Evolutionary conservation across 2,329 filamentous ascomycete genomes (phyloP), one percentile per base, ranked within the genome.

Genomic region (Allantophomopsis lycopodina): DNA sequence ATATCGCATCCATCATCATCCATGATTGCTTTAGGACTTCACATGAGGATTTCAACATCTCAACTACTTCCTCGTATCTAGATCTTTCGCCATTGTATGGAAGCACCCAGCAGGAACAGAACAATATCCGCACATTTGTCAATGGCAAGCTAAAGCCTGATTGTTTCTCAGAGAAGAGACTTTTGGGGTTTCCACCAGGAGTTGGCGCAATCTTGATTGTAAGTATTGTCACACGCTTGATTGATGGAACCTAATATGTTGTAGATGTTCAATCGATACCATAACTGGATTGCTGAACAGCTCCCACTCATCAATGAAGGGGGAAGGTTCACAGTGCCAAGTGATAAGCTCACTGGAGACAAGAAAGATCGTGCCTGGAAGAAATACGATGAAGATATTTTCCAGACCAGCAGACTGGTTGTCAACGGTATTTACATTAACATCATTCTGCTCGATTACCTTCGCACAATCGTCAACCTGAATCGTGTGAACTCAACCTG

Each of bases 301-400:
- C 64, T 95, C 7, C 81, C 82, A 0, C 63, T 69, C 13, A 88
- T 94, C 59, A 94, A 94, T 52, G 87, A 94, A 50, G 72, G 74
- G 28, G 78, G 76, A 11, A 72, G 82, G 15, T 95, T 94, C 58
- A 73, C 68, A 1, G 76, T 74, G 41, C 83, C 84, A 0, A 50
- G 62, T 0, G 55, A 62, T 6, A 53, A 60, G 1, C 61, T 74
- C 0, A 50, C 62, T 0, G 65, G 65, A 2, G 72, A 79, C 30
- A 62, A 66, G 30, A 56, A 59, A 35, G 60, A 62, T 3, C 61
- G 59, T 0, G 71, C 68, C 0, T 79, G 74, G 76, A 72, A 69
- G 50, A 82, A 81, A 58, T 73, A 76, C 41, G 83, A 87, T 47
- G 73, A 85, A 35, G 80, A 87, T 43, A 61, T 87, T 2, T 88